Base-by-base conservation (phyloP, 192 early-diverging fungal genomes). In the Thamnidium elegans region DNA sequence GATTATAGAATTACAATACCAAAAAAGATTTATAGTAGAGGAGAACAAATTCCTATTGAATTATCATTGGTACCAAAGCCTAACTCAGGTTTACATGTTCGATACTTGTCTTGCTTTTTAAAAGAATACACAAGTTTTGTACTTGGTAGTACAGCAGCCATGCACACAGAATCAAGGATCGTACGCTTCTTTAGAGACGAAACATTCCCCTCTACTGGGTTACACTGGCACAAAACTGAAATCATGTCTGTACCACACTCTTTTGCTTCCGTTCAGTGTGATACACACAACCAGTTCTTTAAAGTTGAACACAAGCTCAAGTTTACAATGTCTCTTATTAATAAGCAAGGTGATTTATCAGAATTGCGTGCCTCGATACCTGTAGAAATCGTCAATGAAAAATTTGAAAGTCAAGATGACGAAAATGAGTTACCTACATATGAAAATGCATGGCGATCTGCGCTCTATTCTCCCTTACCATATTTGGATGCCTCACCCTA, bases 41-140 rank as follows among this genome's bases (percentile, higher is more conserved):
- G 77, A 26, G 79, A 87, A 30, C 59, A 76, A 19, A 80, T 89
- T 17, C 69, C 75, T 15, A 71, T 84, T 3, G 43, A 70, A 3
- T 73, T 86, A 9, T 68, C 67, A 21, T 52, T 89, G 1, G 72
- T 53, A 21, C 84, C 87, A 14, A 44, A 58, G 51, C 68, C 78
- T 53, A 64, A 58, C 55, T 68, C 79, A 59, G 75, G 76, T 8
- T 39, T 89, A 17, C 76, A 67, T 48, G 62, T 87, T 30, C 69
- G 79, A 11, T 51, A 77, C 6, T 62, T 83, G 14, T 67, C 74
- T 8, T 79, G 76, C 44, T 66, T 76, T 13, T 67, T 89, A 43
- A 87, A 82, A 47, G 87, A 89, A 65, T 86, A 83, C 48, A 59
- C 66, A 14, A 73, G 81, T 0, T 84, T 78, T 64, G 58, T 69